A percentile compares a stretch with the other conserved stretches of the same genome.
Conservation (phyloP, 148 eudicot species). For the Salicornia ramosissima region DNA sequence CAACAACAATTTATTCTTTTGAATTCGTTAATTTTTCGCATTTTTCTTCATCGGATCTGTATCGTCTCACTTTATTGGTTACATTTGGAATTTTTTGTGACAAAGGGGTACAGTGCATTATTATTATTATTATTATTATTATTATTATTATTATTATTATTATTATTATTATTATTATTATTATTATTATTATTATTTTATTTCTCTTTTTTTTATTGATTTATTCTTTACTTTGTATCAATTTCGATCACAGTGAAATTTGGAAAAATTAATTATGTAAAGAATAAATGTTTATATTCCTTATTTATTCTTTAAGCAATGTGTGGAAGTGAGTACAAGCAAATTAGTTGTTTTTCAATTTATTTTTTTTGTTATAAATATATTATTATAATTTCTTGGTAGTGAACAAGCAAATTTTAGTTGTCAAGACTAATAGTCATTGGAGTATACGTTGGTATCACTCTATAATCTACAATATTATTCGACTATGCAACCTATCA, state of each 20-base stretch:
- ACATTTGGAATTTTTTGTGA: neutral
- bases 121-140: neutral
- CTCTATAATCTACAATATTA: neutral
- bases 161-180: neutral
- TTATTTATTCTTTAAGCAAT: conserved; percentile 27
- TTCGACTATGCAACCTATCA: neutral
- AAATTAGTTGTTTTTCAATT: neutral
- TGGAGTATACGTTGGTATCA: conserved; percentile 2
- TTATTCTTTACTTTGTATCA: conserved; percentile 17
- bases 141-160: neutral
- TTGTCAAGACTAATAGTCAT: conserved; percentile 4
- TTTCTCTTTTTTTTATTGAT: neutral
- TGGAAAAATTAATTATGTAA: neutral
- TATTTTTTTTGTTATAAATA: neutral
- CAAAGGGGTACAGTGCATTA: too few relatives aligned
- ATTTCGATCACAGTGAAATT: conserved; percentile 17
- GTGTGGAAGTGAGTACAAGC: conserved; percentile 14
- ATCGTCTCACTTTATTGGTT: too few relatives aligned
- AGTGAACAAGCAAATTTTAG: conserved; percentile 2
- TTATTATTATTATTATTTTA: neutral
- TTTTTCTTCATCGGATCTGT: too few relatives aligned
- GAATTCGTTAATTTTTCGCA: neutral
- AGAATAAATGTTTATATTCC: conserved; percentile 11
- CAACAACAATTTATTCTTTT: too few relatives aligned
- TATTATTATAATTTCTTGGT: neutral